phyloP scores from a whole-genome alignment of 78 protist species.

The Cavenderia fasciculata region DNA sequence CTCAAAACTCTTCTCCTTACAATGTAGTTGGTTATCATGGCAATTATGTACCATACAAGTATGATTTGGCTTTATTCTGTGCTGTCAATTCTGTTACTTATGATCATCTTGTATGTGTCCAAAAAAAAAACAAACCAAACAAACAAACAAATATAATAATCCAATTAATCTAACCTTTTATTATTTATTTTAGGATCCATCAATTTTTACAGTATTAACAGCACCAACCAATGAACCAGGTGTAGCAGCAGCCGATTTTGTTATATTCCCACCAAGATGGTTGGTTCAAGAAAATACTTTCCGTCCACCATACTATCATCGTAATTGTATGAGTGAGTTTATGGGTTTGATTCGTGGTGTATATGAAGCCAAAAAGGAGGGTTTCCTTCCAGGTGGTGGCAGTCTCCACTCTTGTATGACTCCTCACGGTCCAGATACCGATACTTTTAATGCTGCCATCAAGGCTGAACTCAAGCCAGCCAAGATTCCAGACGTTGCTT shows the following conservation, averaged over 20 bases:
- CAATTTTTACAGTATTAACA: constrained; percentile 97
- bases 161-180: background rate
- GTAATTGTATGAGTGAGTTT: constrained; percentile 95
- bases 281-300: constrained; percentile 93
- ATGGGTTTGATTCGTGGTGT: constrained; percentile 96
- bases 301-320: constrained; percentile 97
- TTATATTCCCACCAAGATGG: constrained; percentile 97
- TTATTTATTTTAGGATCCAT: constrained; percentile 89
- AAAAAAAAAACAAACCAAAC: background rate
- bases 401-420: constrained; percentile 89
- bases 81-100: constrained; percentile 92
- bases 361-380: constrained; percentile 95
- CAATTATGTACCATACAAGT: constrained; percentile 96
- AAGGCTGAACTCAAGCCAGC: constrained; percentile 58
- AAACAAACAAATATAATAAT: too few relatives aligned
- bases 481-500: constrained; percentile 65
- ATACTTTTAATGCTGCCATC: constrained; percentile 79
- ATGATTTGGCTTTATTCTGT: constrained; percentile 89
- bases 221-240: constrained; percentile 91
- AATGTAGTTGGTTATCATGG: constrained; percentile 98
- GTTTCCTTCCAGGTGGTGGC: constrained; percentile 87
- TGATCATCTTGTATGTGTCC: constrained; percentile 88
- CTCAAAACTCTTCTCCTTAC: constrained; percentile 82
- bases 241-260: constrained; percentile 94
- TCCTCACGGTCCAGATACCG: constrained; percentile 97